These are phyloP conservation scores for Senecio squalidus DNA, from an alignment of 140 eudicot species.

Conservation along the genomic window DNA sequence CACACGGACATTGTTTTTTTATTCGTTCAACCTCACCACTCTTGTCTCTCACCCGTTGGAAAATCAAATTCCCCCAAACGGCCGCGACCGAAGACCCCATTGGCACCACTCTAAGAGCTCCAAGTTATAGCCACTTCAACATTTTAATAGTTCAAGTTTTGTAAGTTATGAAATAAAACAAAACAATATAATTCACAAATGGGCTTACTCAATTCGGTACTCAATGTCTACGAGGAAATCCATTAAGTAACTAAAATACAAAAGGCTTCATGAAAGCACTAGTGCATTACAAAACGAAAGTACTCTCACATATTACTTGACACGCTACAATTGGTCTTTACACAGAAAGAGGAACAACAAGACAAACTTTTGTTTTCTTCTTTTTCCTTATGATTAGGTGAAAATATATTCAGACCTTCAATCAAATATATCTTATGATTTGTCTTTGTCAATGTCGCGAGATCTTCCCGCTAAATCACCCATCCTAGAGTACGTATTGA, in stretches of 20 bases:
- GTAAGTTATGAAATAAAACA: constrained; percentile 5
- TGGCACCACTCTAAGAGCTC: too few relatives aligned
- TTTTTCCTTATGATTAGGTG: neutral
- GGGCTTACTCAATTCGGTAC: constrained; percentile 16
- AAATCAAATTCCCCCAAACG: too few relatives aligned
- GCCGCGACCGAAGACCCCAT: too few relatives aligned
- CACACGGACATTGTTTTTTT: too few relatives aligned
- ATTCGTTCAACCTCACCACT: too few relatives aligned
- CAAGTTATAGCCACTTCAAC: neutral
- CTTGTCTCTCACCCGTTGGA: too few relatives aligned
- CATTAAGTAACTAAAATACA: constrained; percentile 28
- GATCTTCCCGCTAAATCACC: too few relatives aligned
- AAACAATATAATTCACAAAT: neutral
- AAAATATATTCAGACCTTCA: neutral
- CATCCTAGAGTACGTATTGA: too few relatives aligned
- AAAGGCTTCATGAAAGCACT: constrained; percentile 18
- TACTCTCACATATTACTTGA: constrained; percentile 24
- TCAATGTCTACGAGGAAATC: constrained; percentile 56
- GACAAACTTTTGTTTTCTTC: neutral
- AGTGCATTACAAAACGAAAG: constrained; percentile 24
- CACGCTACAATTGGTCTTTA: constrained; percentile 17
- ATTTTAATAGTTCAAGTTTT: neutral
- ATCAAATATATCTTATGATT: neutral
- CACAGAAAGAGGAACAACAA: constrained; percentile 5
- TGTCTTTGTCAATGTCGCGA: too few relatives aligned